These are phyloP conservation scores for Coemansia nantahalensis DNA, from an alignment of 192 early-diverging fungal genomes.

Conservation along the genomic window DNA sequence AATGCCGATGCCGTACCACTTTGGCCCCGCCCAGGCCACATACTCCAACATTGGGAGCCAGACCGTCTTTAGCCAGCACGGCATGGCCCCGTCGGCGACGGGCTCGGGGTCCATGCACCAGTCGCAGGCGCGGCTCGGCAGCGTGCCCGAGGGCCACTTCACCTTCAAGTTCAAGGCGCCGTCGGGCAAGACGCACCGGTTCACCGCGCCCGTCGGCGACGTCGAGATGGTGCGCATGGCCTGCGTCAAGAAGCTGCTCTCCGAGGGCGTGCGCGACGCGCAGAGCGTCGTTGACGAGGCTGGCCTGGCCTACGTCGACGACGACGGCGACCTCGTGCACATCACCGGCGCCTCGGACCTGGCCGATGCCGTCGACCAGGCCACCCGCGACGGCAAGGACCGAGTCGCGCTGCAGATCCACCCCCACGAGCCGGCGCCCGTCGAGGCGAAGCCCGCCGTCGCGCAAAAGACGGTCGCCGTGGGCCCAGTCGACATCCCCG, in stretches of 20 bases:
- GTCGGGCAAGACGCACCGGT: constrained; percentile 71
- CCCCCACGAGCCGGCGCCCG: constrained; percentile 26
- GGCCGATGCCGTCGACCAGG: constrained; percentile 78
- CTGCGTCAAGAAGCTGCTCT: constrained; percentile 59
- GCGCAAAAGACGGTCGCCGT: background rate
- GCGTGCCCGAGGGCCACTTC: constrained; percentile 47
- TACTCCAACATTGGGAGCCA: constrained; percentile 53
- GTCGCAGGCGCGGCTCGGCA: constrained; percentile 40
- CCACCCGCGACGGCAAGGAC: constrained; percentile 70
- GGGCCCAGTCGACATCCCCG: constrained; percentile 44
- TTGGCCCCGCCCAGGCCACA: constrained; percentile 16
- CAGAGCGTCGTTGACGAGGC: constrained; percentile 48
- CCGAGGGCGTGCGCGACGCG: constrained; percentile 56
- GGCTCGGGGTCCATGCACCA: constrained; percentile 46
- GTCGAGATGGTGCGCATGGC: constrained; percentile 55
- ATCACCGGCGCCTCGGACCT: constrained; percentile 77
- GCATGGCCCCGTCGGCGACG: constrained; percentile 26
- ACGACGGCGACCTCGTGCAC: constrained; percentile 85
- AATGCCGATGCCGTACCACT: constrained; percentile 47
- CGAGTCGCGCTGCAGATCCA: constrained; percentile 69
- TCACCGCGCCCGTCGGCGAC: constrained; percentile 59
- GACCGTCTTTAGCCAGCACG: constrained; percentile 40
- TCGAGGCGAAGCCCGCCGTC: constrained; percentile 6
- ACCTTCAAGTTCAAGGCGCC: constrained; percentile 78
- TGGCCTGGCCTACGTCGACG: constrained; percentile 81